These are phyloP conservation scores for Olyra latifolia DNA, from an alignment of 176 grass and related monocot species.

Conservation along the genomic window DNA sequence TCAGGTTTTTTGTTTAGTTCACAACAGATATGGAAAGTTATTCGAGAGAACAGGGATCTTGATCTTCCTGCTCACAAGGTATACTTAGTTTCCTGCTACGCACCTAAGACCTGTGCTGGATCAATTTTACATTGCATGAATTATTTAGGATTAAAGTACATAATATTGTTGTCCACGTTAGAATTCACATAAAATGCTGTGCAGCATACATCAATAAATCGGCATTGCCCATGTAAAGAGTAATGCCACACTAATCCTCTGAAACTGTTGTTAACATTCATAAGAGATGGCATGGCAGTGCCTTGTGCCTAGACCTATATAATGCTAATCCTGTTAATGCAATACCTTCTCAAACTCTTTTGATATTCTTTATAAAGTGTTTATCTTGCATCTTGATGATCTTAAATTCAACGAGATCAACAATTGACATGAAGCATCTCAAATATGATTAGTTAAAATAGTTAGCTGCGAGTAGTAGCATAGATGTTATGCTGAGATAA, in stretches of 20 bases:
- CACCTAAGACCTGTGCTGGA: constrained; percentile 16
- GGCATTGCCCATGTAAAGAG: not conserved
- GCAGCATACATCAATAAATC: not conserved
- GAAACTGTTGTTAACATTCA: not conserved
- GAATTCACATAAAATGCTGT: not conserved
- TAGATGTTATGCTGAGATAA: not conserved
- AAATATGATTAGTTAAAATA: constrained; percentile 11
- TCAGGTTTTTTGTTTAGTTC: constrained; percentile 98
- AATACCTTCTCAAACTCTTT: not conserved
- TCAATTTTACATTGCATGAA: not conserved
- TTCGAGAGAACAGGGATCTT: constrained; percentile 93
- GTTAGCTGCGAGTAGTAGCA: not conserved
- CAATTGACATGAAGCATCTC: constrained; percentile 7
- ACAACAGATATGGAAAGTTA: constrained; percentile 95
- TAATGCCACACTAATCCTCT: not conserved
- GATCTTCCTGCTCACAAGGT: constrained; percentile 99
- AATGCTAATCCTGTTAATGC: not conserved
- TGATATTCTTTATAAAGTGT: not conserved
- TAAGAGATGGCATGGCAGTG: not conserved
- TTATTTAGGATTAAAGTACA: not conserved
- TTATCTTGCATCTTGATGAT: not conserved
- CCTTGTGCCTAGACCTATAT: not conserved
- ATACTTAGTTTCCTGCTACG: constrained; percentile 7
- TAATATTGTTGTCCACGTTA: not conserved
- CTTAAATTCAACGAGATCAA: not conserved